phyloP scores from a whole-genome alignment of 768 basidiomycete genomes.

The Filobasidium wieringae region DNA sequence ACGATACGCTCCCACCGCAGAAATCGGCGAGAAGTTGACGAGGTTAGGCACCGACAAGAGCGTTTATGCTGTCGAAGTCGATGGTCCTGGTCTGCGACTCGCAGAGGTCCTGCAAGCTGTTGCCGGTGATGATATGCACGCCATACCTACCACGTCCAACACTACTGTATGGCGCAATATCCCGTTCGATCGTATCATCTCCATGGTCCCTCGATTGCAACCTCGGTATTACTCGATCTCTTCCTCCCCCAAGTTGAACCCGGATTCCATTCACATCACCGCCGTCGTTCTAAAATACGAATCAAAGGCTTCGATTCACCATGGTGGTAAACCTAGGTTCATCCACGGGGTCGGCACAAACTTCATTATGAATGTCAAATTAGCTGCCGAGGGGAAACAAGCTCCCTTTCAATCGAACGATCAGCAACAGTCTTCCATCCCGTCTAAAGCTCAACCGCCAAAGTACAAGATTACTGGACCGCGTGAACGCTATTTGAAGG shows the following conservation, averaged over 20 bases:
- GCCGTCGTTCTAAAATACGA: slow-evolving; percentile 91
- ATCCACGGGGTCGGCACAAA: slow-evolving; percentile 88
- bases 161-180: slow-evolving; percentile 70
- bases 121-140: slow-evolving; percentile 60
- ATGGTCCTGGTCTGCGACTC: slow-evolving; percentile 68
- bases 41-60: slow-evolving; percentile 78
- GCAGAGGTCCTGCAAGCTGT: slow-evolving; percentile 87
- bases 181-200: slow-evolving; percentile 93
- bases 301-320: slow-evolving; percentile 47
- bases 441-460: slow-evolving; percentile 40
- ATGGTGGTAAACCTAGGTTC: slow-evolving; percentile 49
- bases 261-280: slow-evolving; percentile 85
- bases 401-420: slow-evolving; percentile 41
- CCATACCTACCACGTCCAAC: slow-evolving; percentile 49
- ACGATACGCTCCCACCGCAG: slow-evolving; percentile 72
- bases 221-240: slow-evolving; percentile 98
- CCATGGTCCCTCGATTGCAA: slow-evolving; percentile 82
- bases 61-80: slow-evolving; percentile 63
- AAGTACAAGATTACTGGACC: slow-evolving; percentile 82
- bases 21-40: slow-evolving; percentile 61
- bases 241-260: slow-evolving; percentile 82
- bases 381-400: slow-evolving; percentile 53
- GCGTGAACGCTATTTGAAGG: slow-evolving; percentile 64
- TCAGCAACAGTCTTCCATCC: background rate
- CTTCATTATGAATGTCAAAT: slow-evolving; percentile 85